Base-by-base conservation (phyloP, 495 filamentous ascomycete genomes). In the Aspergillus avenaceus region DNA sequence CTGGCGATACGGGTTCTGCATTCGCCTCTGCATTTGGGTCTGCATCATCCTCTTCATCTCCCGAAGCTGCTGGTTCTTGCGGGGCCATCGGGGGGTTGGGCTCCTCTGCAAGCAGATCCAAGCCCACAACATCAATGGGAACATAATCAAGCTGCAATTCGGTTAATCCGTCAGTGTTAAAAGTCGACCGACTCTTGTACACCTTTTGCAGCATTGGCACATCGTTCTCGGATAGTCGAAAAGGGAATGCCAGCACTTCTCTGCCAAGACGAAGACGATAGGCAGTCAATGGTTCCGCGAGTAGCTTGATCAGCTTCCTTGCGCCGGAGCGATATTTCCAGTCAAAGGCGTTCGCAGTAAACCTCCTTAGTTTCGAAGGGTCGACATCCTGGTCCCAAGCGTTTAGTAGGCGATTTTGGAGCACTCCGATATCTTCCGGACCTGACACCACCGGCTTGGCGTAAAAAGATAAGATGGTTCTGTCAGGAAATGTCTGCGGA, bases 271-370 rank as follows among this genome's bases (percentile, higher is more conserved):
- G 69, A 22, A 96, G 72, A 50, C 79, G 77, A 40, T 83, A 78
- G 0, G 84, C 77, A 36, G 97, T 65, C 6, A 96, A 67, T 26
- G 86, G 85, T 14, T 91, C 88, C 0, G 91, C 88, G 22, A 98
- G 67, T 29, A 86, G 84, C 23, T 84, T 79, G 37, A 96, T 87
- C 45, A 95, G 86, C 56, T 96, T 95, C 50, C 84, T 80, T 3
- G 92, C 91, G 0, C 92, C 95, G 32, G 74, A 77, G 25, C 79
- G 77, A 55, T 83, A 84, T 3, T 72, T 80, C 93, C 93, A 98
- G 45, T 92, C 88, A 49, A 98, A 97, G 0, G 85, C 81, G 40
- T 92, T 82, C 0, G 80, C 74, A 8, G 86, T 80, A 62, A 93
- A 96, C 18, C 69, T 69, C 18, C 93, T 74, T 19, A 98, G 69